Evolutionary conservation across 345 rosid genomes (phyloP).

Genomic region (Eucalyptus camaldulensis): DNA sequence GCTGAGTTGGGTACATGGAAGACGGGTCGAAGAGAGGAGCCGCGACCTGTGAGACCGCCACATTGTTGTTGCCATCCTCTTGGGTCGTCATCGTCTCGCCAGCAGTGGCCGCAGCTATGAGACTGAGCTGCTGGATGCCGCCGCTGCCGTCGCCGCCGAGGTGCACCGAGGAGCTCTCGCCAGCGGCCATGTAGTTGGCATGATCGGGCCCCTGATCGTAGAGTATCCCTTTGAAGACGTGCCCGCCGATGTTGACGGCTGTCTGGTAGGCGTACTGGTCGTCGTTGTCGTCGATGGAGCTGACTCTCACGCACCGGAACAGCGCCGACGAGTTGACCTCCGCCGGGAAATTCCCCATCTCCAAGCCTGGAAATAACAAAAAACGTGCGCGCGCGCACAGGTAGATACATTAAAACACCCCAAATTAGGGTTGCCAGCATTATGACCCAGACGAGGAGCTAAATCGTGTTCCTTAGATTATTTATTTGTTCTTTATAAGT

Average conservation of each 20-base stretch:
- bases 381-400: background rate
- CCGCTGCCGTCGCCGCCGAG: constrained; percentile 20
- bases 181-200: constrained; percentile 13
- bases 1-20: constrained; percentile 38
- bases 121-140: constrained; percentile 10
- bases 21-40: constrained; percentile 38
- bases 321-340: constrained; percentile 60
- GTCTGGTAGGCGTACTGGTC: constrained; percentile 88
- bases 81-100: background rate
- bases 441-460: background rate
- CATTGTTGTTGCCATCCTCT: background rate
- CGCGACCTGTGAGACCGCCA: background rate
- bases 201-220: constrained; percentile 82
- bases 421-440: background rate
- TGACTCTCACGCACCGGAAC: constrained; percentile 74
- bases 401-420: background rate
- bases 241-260: constrained; percentile 77
- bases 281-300: constrained; percentile 48
- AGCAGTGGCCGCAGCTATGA: background rate
- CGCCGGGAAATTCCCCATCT: constrained; percentile 55
- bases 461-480: background rate
- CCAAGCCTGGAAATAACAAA: constrained; percentile 41
- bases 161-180: constrained; percentile 39
- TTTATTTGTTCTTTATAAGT: background rate
- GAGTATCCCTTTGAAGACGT: constrained; percentile 80